Base-by-base conservation (phyloP, 2,329 filamentous ascomycete species). In the Claviceps maximensis region DNA sequence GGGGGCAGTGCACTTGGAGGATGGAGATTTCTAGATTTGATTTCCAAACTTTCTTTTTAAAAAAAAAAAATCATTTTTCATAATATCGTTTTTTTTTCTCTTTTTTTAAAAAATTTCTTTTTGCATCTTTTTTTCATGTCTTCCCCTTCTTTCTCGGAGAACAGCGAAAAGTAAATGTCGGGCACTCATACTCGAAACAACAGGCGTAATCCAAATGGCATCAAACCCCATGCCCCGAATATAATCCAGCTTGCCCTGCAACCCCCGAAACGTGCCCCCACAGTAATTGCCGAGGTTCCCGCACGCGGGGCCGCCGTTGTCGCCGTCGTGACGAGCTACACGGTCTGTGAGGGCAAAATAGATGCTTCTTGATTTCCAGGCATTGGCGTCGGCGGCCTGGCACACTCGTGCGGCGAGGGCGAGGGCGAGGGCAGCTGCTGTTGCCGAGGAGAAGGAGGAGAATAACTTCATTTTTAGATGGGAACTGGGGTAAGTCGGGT, bases 141-240 rank as follows among this genome's bases (percentile, higher is more conserved):
- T 6, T 10, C 33, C 1, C 3, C 12, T 3, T 10, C 5, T 5
- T 12, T 23, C 52, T 54, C 21, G 52, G 42, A 17, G 42, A 17
- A 44, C 47, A 49, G 23, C 49, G 31, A 19, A 25, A 12, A 19
- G 10, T 23, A 15, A 3, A n/a, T n/a, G n/a, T n/a, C n/a, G n/a
- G n/a, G n/a, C n/a, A n/a, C n/a, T n/a, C n/a, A n/a, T 60, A 72
- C 70, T 72, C 1, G 66, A 60, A 1, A 78, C 73, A n/a, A 82
- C 70, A 0, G 78, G 79, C 2, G 77, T 79, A 56, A 82, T 79
- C 75, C 77, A 76, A 49, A 80, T 67, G 42, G 78, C 78, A 53
- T 75, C 75, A 56, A 80, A 81, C 25, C 78, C 78, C 74, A 82
- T 78, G 49, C 73, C 73, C 60, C 79, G 71, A 62, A 84, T 83